Evolutionary conservation across 78 protist species (phyloP).

Genomic region (Capsaspora owczarzaki): DNA sequence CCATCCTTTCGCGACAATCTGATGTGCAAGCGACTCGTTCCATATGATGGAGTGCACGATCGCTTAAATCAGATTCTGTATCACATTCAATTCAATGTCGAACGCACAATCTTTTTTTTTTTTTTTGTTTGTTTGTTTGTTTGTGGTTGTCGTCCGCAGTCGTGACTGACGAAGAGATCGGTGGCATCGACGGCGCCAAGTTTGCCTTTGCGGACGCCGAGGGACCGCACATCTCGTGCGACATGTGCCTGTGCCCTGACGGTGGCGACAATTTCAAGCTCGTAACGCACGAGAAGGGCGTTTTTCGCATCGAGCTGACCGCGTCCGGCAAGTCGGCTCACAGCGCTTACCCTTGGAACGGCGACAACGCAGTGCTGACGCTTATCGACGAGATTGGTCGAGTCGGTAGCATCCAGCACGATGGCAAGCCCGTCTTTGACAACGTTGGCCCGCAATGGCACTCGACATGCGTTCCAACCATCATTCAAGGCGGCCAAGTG

Average conservation of each 20-base stretch:
- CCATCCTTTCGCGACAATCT: no score
- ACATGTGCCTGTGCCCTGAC: slow-evolving; percentile 26
- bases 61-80: no score
- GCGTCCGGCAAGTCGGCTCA: slow-evolving; percentile 22
- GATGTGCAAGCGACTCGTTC: no score
- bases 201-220: slow-evolving; percentile 6
- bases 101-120: not conserved
- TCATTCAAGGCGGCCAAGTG: not conserved
- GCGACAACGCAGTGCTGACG: slow-evolving; percentile 19
- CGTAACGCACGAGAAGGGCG: slow-evolving; percentile 37
- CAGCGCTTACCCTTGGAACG: slow-evolving; percentile 38
- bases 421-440: not conserved
- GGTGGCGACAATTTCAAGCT: slow-evolving; percentile 34
- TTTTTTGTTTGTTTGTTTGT: not conserved
- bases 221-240: slow-evolving; percentile 8
- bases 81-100: not conserved
- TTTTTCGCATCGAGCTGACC: not conserved
- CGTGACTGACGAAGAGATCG: slow-evolving; percentile 28
- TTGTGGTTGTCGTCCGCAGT: slow-evolving; percentile 7
- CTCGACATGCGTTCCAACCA: not conserved
- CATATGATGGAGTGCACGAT: no score
- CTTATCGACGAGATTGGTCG: slow-evolving; percentile 22
- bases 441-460: not conserved
- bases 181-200: slow-evolving; percentile 26
- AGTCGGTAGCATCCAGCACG: not conserved